These are phyloP conservation scores for Boeremia exigua DNA, from an alignment of 2,329 filamentous ascomycete species.

Conservation along the genomic window DNA sequence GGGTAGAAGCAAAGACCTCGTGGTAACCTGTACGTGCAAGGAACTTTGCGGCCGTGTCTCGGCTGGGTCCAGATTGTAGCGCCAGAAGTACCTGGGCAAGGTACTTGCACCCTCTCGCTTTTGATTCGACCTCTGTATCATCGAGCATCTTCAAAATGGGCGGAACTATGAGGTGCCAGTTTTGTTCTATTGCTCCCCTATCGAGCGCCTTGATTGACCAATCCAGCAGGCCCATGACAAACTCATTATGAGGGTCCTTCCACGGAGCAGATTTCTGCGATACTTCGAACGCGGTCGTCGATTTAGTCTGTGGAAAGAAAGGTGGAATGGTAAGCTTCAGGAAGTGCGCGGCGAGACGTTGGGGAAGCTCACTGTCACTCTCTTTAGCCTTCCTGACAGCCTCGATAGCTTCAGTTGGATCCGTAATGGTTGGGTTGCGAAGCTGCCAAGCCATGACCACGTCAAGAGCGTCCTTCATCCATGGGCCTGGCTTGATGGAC, in stretches of 20 bases:
- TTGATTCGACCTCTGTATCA: slow-evolving; percentile 62
- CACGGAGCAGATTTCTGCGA: slow-evolving; percentile 64
- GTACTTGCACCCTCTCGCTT: slow-evolving; percentile 62
- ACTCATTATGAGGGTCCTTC: slow-evolving; percentile 60
- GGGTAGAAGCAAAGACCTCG: slow-evolving; percentile 70
- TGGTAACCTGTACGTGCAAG: slow-evolving; percentile 64
- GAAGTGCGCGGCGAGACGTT: slow-evolving; percentile 59
- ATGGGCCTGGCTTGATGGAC: slow-evolving; percentile 73
- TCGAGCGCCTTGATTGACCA: slow-evolving; percentile 65
- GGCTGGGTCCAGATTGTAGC: slow-evolving; percentile 3
- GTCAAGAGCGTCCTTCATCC: slow-evolving; percentile 82
- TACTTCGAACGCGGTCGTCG: slow-evolving; percentile 57
- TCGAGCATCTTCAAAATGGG: slow-evolving; percentile 73
- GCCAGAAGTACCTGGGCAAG: slow-evolving; percentile 62
- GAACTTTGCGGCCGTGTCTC: slow-evolving; percentile 51
- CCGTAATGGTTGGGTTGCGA: slow-evolving; percentile 71
- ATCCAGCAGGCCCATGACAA: slow-evolving; percentile 62
- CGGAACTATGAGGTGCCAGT: slow-evolving; percentile 74
- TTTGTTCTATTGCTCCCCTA: slow-evolving; percentile 57
- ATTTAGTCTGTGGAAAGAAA: slow-evolving; percentile 60
- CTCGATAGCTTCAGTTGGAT: slow-evolving; percentile 57
- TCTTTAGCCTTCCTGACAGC: slow-evolving; percentile 50
- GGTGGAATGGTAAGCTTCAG: slow-evolving; percentile 70
- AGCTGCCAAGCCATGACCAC: slow-evolving; percentile 89
- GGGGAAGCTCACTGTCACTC: slow-evolving; percentile 58